Base-by-base conservation (phyloP, 2,329 filamentous ascomycete genomes). In the Fonsecaea multimorphosa region DNA sequence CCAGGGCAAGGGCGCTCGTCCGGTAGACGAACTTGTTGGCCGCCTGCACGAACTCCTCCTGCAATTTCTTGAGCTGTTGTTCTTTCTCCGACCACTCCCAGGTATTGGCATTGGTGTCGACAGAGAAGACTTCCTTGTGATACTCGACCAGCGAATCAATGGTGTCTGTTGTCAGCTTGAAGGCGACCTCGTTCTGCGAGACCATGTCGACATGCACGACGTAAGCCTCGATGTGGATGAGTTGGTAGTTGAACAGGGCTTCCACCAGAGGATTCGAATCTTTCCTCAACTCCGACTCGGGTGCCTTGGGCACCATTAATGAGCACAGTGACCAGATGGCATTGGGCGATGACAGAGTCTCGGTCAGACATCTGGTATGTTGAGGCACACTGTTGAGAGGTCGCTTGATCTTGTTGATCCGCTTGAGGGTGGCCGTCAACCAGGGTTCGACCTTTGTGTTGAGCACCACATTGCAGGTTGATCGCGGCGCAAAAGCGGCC, bases 141-240 rank as follows among this genome's bases (percentile, higher is more conserved):
- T 96, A 96, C 78, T 97, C 92, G 77, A 97, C 90, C 70, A 99
- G 87, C 59, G 91, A 82, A 75, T 97, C 93, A 81, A 99, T 99
- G 68, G 93, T 93, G 77, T 98, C 95, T 65, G 89, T 87, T 27
- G 93, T 98, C 75, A 99, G 86, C 86, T 99, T 99, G 86, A 93
- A 98, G 72, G 93, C 95, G 75, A 99, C 93, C 83, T 98, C 95
- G 78, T 96, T 95, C 80, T 93, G 91, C 74, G 96, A 88, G 66
- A 99, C 94, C 93, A 98, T 97, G 83, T 99, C 95, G 79, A 99
- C 93, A 79, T 98, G 94, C 68, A 99, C 95, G 73, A 98, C 94
- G 78, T 99, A 99, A 59, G 95, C 95, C 81, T 98, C 93, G 73
- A 98, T 83, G 78, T 97, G 92, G 75, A 97, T 84, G 76, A 97